Conservation (phyloP, 2,329 filamentous ascomycete species). For the Trichoderma guizhouense region DNA sequence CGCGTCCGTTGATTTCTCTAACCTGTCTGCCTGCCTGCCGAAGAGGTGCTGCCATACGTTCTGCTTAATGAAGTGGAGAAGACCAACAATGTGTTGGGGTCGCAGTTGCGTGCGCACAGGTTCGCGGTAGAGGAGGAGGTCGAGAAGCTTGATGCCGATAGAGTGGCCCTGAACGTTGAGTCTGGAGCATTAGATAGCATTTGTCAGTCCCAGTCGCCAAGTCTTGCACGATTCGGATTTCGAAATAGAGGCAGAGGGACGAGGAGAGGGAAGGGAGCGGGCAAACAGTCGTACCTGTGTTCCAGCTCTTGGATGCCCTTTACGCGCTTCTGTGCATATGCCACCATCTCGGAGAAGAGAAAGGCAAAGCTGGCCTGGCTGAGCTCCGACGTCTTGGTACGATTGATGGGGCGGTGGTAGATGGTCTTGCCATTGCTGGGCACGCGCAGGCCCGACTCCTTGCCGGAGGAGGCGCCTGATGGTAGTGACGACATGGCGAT, state of each 20-base stretch:
- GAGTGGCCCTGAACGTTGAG: conserved; percentile 90
- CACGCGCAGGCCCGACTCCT: conserved; percentile 70
- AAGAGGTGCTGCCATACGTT: conserved; percentile 92
- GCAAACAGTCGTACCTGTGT: conserved; percentile 61
- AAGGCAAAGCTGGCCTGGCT: conserved; percentile 95
- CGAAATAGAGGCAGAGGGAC: not conserved
- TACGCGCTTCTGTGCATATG: conserved; percentile 85
- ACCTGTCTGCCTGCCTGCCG: conserved; percentile 80
- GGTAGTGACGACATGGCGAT: conserved; percentile 49
- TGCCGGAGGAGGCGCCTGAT: conserved; percentile 43
- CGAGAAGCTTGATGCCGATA: conserved; percentile 88
- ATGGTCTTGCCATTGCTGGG: conserved; percentile 95
- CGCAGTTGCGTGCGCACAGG: conserved; percentile 67
- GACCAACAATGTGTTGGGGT: conserved; percentile 81
- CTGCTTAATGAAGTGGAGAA: conserved; percentile 94
- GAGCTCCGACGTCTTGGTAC: conserved; percentile 81
- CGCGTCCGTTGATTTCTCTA: conserved; percentile 82
- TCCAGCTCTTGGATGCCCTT: conserved; percentile 93
- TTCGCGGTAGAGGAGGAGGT: conserved; percentile 87
- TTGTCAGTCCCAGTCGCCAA: not conserved
- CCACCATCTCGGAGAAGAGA: conserved; percentile 94
- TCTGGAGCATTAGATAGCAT: not conserved
- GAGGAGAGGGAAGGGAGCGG: not conserved
- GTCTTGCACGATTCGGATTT: not conserved
- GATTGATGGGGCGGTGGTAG: conserved; percentile 92